These are phyloP conservation scores for Xylaria polymorpha DNA, from an alignment of 2,329 filamentous ascomycete species.

Conservation along the genomic window DNA sequence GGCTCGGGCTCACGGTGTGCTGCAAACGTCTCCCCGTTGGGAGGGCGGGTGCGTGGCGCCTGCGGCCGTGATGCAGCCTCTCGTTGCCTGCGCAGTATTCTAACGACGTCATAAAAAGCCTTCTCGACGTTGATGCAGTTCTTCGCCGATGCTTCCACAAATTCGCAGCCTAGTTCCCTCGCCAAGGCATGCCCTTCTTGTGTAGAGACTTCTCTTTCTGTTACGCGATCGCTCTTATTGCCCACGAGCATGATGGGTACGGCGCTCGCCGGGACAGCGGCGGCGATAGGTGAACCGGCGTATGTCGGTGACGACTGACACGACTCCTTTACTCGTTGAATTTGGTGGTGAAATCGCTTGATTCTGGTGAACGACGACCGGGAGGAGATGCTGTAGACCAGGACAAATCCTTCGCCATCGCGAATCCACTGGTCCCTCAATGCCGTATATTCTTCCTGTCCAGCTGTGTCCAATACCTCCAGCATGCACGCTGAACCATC, in stretches of 20 bases:
- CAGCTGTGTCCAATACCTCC: conserved; percentile 95
- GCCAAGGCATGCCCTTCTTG: conserved; percentile 94
- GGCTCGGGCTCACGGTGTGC: conserved; percentile 35
- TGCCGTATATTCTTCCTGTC: conserved; percentile 98
- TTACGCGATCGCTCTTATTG: conserved; percentile 97
- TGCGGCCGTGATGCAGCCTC: conserved; percentile 62
- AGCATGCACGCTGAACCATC: conserved; percentile 97
- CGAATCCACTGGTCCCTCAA: conserved; percentile 98
- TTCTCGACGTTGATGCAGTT: conserved; percentile 99
- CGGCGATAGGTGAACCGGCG: conserved; percentile 76
- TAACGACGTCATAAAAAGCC: conserved; percentile 97
- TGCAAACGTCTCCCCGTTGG: conserved; percentile 43
- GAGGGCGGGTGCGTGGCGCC: conserved; percentile 41
- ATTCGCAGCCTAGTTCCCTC: conserved; percentile 92
- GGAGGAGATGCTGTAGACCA: conserved; percentile 98
- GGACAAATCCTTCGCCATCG: conserved; percentile 95
- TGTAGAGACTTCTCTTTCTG: conserved; percentile 94
- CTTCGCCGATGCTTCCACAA: conserved; percentile 96
- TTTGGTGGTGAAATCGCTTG: conserved; percentile 95
- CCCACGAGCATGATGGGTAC: conserved; percentile 98
- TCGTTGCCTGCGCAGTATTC: conserved; percentile 86
- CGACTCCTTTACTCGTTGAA: conserved; percentile 96
- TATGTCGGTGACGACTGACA: conserved; percentile 80
- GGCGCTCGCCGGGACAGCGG: conserved; percentile 69
- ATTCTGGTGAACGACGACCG: conserved; percentile 95